Conservation (phyloP, 108 stramenopile species). For the Cyclostephanos tholiformis region DNA sequence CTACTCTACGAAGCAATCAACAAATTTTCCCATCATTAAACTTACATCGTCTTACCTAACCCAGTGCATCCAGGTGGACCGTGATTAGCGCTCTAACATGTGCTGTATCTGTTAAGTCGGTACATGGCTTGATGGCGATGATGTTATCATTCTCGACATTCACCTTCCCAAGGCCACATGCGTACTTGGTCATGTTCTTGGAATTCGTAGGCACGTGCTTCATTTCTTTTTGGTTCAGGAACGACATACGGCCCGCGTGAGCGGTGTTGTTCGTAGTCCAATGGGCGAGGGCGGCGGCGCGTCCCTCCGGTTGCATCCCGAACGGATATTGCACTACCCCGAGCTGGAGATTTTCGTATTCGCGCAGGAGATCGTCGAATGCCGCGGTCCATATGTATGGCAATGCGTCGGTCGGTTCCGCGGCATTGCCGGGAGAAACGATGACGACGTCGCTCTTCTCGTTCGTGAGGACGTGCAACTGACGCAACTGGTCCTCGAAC, state of each 20-base stretch:
- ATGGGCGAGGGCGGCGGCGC: slow-evolving; percentile 1
- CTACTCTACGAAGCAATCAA: no score
- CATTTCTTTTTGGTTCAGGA: slow-evolving; percentile 22
- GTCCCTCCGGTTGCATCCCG: slow-evolving; percentile 31
- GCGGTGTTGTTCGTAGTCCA: slow-evolving; percentile 12
- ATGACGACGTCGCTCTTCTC: slow-evolving; percentile 25
- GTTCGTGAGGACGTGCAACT: slow-evolving; percentile 17
- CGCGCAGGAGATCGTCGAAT: slow-evolving; percentile 9
- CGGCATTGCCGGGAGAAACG: slow-evolving; percentile 38
- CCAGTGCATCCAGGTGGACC: slow-evolving; percentile 24
- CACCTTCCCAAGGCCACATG: slow-evolving; percentile 26
- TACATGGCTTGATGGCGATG: slow-evolving; percentile 14
- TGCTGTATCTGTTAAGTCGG: slow-evolving; percentile 27
- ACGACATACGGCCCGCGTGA: slow-evolving; percentile 19
- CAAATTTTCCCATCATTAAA: neutral
- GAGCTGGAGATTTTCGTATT: slow-evolving; percentile 14
- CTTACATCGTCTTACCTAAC: neutral
- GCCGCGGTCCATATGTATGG: slow-evolving; percentile 15
- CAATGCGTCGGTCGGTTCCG: slow-evolving; percentile 7
- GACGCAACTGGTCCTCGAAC: slow-evolving; percentile 24
- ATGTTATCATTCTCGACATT: slow-evolving; percentile 32
- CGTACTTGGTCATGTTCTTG: slow-evolving; percentile 27
- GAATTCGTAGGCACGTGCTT: neutral
- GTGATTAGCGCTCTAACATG: slow-evolving; percentile 26
- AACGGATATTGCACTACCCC: slow-evolving; percentile 39